A percentile compares a stretch with the other conserved stretches of the same genome.
Evolutionary conservation across 306 rosid species (phyloP).

Genomic region (Medicago lupulina): DNA sequence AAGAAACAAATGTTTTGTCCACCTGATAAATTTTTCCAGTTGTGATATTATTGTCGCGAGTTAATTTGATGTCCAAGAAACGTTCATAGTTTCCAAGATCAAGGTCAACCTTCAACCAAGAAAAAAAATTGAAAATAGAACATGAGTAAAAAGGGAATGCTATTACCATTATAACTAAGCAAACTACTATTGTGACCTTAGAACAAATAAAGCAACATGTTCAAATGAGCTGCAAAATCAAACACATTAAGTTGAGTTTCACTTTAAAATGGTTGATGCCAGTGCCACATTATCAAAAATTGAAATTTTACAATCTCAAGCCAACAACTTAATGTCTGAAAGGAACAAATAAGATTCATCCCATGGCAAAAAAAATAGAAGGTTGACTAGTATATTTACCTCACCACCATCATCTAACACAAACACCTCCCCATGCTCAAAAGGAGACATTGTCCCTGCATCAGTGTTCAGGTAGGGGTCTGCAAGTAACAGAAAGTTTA

Average conservation of each 20-base stretch:
- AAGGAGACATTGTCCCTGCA: conserved; percentile 92
- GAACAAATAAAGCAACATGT: conserved; percentile 15
- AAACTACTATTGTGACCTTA: conserved; percentile 8
- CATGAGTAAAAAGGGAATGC: conserved; percentile 18
- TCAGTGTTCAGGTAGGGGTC: conserved; percentile 87
- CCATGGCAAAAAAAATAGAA: not conserved
- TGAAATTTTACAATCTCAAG: conserved; percentile 8
- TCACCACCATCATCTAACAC: conserved; percentile 90
- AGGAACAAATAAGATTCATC: not conserved
- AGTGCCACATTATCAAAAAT: not conserved
- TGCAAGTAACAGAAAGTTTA: conserved; percentile 41
- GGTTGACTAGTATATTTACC: conserved; percentile 50
- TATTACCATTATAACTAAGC: conserved; percentile 13
- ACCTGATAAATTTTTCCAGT: conserved; percentile 86
- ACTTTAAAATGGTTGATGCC: not conserved
- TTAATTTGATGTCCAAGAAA: conserved; percentile 64
- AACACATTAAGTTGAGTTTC: conserved; percentile 11
- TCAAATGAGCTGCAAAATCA: conserved; percentile 16
- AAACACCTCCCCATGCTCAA: conserved; percentile 90
- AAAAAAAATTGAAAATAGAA: conserved; percentile 16
- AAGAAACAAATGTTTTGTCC: conserved; percentile 10
- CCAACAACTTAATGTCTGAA: not conserved
- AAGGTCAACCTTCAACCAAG: conserved; percentile 75
- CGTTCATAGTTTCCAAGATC: conserved; percentile 91
- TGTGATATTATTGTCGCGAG: conserved; percentile 76